Conservation (phyloP, 352 stramenopile genomes). For the Globisporangium okanoganense region DNA sequence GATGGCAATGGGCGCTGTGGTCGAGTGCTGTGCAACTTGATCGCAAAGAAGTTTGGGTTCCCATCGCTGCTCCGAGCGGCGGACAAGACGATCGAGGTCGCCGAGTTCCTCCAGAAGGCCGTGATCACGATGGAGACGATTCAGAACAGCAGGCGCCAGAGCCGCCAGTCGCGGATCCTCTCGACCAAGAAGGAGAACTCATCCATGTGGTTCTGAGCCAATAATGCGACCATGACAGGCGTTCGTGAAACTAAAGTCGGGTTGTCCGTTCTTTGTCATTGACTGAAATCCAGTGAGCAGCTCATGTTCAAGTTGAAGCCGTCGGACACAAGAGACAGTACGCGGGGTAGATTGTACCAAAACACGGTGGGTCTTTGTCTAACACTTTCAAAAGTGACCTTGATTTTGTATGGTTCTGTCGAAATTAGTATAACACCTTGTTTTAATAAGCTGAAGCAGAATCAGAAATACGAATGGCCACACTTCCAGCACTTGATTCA, state of each 20-base stretch:
- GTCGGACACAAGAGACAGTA: not conserved
- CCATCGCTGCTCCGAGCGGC: constrained; percentile 49
- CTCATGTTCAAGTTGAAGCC: constrained; percentile 7
- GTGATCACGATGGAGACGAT: constrained; percentile 72
- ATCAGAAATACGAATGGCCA: not conserved
- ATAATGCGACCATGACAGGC: no score
- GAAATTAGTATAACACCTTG: not conserved
- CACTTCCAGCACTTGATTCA: no score
- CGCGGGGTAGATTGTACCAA: not conserved
- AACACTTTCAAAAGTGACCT: no score
- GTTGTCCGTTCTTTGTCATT: constrained; percentile 5
- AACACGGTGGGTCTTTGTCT: not conserved
- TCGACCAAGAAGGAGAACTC: constrained; percentile 63
- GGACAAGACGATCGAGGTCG: constrained; percentile 81
- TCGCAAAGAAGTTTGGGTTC: constrained; percentile 71
- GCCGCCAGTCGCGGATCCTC: constrained; percentile 41
- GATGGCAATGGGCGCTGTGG: constrained; percentile 81
- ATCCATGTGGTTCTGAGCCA: constrained; percentile 73
- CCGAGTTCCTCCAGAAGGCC: constrained; percentile 68
- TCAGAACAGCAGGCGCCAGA: constrained; percentile 50
- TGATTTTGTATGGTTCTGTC: not conserved
- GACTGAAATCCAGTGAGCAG: constrained; percentile 8
- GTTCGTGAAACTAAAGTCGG: no score
- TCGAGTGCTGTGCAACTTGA: constrained; percentile 64
- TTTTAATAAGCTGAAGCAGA: constrained; percentile 1